Base-by-base conservation (phyloP, 2,329 filamentous ascomycete genomes). In the Clarireedia monteithiana region DNA sequence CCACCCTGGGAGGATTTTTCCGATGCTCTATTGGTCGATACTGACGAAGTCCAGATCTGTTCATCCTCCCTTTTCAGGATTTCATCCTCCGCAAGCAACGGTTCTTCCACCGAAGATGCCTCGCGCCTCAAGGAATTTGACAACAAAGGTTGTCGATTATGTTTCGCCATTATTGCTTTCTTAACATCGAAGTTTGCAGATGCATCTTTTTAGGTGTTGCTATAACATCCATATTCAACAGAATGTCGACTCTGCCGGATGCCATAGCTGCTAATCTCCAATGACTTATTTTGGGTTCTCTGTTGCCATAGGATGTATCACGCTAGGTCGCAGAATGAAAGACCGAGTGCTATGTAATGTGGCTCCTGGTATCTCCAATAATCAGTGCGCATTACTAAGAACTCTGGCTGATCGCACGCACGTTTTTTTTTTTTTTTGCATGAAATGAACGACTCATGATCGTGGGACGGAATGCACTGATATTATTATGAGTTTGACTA, bases 131-230 rank as follows among this genome's bases (percentile, higher is more conserved):
- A 40, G 23, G 20, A 26, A 6, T 30, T 23, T 30, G 44, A 48
- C 10, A 23, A 38, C 14, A 36, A 53, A 20, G 15, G 14, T 17
- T 23, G 23, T 27, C 38, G 30, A 48, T 4, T 53, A 9, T 23
- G 27, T 27, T 14, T n/a, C 15, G 27, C 44, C 51, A 53, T 53
- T 34, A 39, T 53, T 34, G n/a, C 34, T 53, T 48, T 40, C 34
- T 38, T 12, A 39, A 9, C 6, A 26, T 27, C 15, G 23, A 39
- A 30, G 23, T 48, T 48, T 48, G 10, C 44, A 23, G 15, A n/a
- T 5, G 20, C 15, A 38, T 39, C 20, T 17, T 20, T 24, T 20
- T 30, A n/a, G 42, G 0, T 30, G n/a, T 12, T 4, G 48, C 38
- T 24, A 48, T 12, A 12, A 39, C 34, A 39, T 20, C 27, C 34